phyloP scores from a whole-genome alignment of 805 yeast genomes.

The Spathaspora sp. region DNA sequence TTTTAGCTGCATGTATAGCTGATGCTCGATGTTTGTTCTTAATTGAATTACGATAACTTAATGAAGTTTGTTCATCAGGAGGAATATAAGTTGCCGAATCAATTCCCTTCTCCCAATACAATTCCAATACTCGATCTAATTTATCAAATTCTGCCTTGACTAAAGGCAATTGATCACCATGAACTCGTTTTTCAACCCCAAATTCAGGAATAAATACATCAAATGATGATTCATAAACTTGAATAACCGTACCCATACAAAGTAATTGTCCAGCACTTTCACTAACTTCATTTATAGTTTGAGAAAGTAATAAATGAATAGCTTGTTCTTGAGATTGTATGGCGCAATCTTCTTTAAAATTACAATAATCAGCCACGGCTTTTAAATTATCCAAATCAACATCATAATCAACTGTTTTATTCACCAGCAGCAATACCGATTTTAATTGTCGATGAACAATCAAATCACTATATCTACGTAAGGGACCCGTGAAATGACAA shows the following conservation, averaged over 20 bases:
- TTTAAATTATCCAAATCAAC: conserved; percentile 60
- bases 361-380: conserved; percentile 86
- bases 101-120: conserved; percentile 89
- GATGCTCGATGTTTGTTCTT: conserved; percentile 75
- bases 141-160: conserved; percentile 90
- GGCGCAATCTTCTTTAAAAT: conserved; percentile 93
- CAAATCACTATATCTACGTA: conserved; percentile 87
- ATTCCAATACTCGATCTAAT: conserved; percentile 60
- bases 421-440: conserved; percentile 47
- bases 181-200: conserved; percentile 94
- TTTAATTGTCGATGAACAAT: conserved; percentile 92
- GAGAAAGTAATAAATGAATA: conserved; percentile 78
- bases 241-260: conserved; percentile 82
- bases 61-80: conserved; percentile 77
- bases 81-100: conserved; percentile 91
- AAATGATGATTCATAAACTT: conserved; percentile 93
- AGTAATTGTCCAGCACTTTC: conserved; percentile 75
- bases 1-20: conserved; percentile 65
- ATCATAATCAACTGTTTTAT: conserved; percentile 26
- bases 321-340: conserved; percentile 93
- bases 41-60: conserved; percentile 73
- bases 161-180: conserved; percentile 93
- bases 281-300: conserved; percentile 73
- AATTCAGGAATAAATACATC: conserved; percentile 90
- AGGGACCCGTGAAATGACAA: conserved; percentile 91